Conservation (phyloP, 805 yeast genomes). For the Debaryomyces castellii region DNA sequence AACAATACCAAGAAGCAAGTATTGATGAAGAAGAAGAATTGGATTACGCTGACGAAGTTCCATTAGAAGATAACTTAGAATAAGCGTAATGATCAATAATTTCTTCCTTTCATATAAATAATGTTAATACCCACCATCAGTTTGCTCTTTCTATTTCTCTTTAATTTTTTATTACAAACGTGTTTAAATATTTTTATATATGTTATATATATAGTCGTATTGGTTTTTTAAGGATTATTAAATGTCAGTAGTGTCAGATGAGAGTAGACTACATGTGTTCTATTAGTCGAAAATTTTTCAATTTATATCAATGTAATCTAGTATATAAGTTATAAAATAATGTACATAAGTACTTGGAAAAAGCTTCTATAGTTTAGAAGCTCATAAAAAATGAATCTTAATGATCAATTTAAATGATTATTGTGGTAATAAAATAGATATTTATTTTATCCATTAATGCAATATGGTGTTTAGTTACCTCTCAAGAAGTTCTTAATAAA, state of each 20-base stretch:
- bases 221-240: neutral
- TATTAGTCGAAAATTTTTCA: neutral
- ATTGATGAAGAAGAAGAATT: constrained; percentile 75
- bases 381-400: neutral
- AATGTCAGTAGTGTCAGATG: neutral
- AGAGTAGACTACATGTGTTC: too few relatives aligned
- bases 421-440: neutral
- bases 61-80: constrained; percentile 53
- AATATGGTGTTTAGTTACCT: constrained; percentile 40
- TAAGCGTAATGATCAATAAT: constrained; percentile 13
- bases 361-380: neutral
- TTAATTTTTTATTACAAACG: constrained; percentile 2
- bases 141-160: constrained; percentile 6
- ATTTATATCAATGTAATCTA: constrained; percentile 1
- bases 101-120: constrained; percentile 5
- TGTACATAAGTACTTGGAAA: neutral
- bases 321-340: constrained; percentile 1
- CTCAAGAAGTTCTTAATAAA: constrained; percentile 75
- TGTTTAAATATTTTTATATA: constrained; percentile 5
- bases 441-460: neutral
- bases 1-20: constrained; percentile 86
- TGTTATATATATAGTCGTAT: neutral
- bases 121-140: constrained; percentile 5
- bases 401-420: neutral
- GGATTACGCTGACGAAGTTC: constrained; percentile 67